A percentile compares a stretch with the other conserved stretches of the same genome.
These are phyloP conservation scores for Kondoa malvinella DNA, from an alignment of 768 basidiomycete species.

Conservation along the genomic window DNA sequence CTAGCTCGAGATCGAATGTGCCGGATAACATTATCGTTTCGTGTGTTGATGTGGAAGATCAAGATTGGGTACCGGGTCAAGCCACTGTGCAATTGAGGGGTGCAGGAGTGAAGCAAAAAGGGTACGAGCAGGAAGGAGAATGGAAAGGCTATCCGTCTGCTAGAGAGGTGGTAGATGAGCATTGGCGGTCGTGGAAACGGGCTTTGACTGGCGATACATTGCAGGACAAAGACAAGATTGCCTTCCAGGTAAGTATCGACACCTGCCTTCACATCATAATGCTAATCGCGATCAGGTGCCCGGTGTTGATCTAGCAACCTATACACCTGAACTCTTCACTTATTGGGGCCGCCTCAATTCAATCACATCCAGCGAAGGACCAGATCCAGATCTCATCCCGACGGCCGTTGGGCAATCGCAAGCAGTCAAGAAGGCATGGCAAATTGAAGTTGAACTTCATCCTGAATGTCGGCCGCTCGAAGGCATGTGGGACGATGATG, in stretches of 20 bases:
- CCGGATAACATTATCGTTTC: not conserved
- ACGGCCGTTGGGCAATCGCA: not conserved
- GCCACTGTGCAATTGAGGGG: not conserved
- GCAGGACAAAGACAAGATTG: not conserved
- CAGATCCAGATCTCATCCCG: not conserved
- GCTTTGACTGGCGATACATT: not conserved
- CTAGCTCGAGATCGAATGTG: not conserved
- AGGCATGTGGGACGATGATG: not conserved
- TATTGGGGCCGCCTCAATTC: not conserved
- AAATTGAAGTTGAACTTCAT: not conserved
- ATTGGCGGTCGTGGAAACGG: not conserved
- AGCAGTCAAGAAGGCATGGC: not conserved
- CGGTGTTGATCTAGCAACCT: not conserved
- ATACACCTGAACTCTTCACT: not conserved
- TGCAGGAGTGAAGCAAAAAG: not conserved
- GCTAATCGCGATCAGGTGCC: too few species aligned
- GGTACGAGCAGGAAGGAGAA: not conserved
- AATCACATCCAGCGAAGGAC: not conserved
- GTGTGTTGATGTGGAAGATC: constrained; percentile 1
- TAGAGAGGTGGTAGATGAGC: not conserved
- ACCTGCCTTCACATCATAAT: too few species aligned
- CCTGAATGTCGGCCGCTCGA: not conserved
- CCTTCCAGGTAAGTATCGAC: not conserved
- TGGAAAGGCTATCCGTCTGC: not conserved
- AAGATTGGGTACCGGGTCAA: not conserved